Evolutionary conservation across 140 eudicot species (phyloP).

Genomic region (Anethum foeniculum): DNA sequence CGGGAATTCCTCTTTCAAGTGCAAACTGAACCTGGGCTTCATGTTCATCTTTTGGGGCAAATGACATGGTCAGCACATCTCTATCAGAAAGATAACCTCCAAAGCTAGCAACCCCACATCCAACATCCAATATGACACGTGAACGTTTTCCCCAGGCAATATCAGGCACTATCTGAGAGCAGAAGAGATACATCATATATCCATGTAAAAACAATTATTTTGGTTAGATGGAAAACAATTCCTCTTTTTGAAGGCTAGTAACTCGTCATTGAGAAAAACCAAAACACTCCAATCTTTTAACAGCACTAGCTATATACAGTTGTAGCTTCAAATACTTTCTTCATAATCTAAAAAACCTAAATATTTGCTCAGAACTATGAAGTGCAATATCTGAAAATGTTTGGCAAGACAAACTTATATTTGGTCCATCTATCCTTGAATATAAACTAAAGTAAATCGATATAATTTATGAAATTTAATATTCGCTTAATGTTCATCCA

Average conservation of each 20-base stretch:
- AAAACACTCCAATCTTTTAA: not conserved
- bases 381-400: not conserved
- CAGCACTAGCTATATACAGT: not conserved
- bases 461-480: not conserved
- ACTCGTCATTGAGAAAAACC: not conserved
- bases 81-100: conserved; percentile 88
- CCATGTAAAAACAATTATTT: not conserved
- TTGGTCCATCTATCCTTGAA: not conserved
- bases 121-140: conserved; percentile 90
- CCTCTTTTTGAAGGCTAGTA: not conserved
- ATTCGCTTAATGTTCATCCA: not conserved
- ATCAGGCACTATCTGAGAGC: conserved; percentile 62
- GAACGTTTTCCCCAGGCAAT: conserved; percentile 84
- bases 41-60: conserved; percentile 98
- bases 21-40: conserved; percentile 99
- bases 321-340: not conserved
- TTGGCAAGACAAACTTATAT: not conserved
- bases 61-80: conserved; percentile 85
- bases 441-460: not conserved
- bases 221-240: not conserved
- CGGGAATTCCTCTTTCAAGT: conserved; percentile 94
- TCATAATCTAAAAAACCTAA: not conserved
- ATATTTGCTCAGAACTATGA: not conserved
- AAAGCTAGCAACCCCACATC: conserved; percentile 99
- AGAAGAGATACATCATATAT: not conserved